Conservation (phyloP, 345 rosid species). For the Gossypium anomalum region DNA sequence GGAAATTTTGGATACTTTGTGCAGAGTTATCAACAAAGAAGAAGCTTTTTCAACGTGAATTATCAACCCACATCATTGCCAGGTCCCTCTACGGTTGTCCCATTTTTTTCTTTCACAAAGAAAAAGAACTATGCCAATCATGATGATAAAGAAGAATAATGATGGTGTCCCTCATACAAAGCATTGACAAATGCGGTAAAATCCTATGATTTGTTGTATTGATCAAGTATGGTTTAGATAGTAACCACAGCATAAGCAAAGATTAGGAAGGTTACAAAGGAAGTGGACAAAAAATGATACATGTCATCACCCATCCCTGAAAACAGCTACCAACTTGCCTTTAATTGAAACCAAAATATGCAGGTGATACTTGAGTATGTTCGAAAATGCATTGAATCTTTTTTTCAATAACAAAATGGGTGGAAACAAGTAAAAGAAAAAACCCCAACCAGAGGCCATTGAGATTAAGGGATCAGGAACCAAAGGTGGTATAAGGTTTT, state of each 20-base stretch:
- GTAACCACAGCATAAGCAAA: too few relatives aligned
- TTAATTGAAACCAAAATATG: background rate
- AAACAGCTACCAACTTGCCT: background rate
- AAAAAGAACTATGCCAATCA: background rate
- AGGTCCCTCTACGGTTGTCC: background rate
- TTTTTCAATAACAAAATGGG: background rate
- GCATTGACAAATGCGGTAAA: background rate
- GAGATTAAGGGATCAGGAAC: too few relatives aligned
- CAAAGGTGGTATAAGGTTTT: too few relatives aligned
- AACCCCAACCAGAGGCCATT: too few relatives aligned
- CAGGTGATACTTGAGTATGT: background rate
- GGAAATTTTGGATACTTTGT: conserved; percentile 10
- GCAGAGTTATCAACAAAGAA: background rate
- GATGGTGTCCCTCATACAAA: background rate
- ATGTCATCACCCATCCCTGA: background rate
- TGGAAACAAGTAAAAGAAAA: background rate
- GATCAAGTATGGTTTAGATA: too few relatives aligned
- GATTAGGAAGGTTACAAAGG: too few relatives aligned
- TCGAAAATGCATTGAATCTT: background rate
- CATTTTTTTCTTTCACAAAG: background rate
- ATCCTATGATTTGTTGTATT: too few relatives aligned
- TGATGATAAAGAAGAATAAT: background rate
- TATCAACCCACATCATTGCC: conserved; percentile 9
- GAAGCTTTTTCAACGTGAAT: background rate
- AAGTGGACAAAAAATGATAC: too few relatives aligned